phyloP scores from a whole-genome alignment of 768 basidiomycete genomes.

The Clitopilus passeckerianus region DNA sequence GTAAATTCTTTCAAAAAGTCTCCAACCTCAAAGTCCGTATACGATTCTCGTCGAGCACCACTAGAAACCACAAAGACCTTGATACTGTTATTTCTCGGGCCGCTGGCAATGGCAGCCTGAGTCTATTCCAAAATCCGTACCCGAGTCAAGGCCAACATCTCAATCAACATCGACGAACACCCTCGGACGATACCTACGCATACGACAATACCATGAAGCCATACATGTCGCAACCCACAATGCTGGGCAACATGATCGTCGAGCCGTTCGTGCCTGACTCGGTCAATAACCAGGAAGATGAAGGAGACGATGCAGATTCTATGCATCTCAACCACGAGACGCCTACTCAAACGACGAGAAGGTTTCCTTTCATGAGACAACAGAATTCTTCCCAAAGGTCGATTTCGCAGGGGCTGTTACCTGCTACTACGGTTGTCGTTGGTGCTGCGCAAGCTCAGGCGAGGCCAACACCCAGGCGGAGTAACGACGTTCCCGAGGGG shows the following conservation, averaged over 20 bases:
- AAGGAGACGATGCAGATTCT: conserved; percentile 14
- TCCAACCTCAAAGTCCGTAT: conserved; percentile 29
- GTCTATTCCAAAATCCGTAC: conserved; percentile 8
- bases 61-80: conserved; percentile 19
- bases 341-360: not conserved
- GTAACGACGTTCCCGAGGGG: not conserved
- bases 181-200: conserved; percentile 7
- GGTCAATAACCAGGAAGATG: conserved; percentile 11
- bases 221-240: conserved; percentile 42
- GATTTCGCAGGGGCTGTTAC: not conserved
- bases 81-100: conserved; percentile 11
- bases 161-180: conserved; percentile 24
- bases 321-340: not conserved
- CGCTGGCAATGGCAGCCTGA: not conserved
- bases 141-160: conserved; percentile 5
- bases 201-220: conserved; percentile 30
- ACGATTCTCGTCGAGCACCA: conserved; percentile 16
- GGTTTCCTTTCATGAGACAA: not conserved
- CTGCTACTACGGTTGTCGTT: not conserved
- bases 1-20: conserved; percentile 34
- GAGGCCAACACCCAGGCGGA: not conserved
- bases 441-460: not conserved
- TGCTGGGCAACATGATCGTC: conserved; percentile 16
- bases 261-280: conserved; percentile 11
- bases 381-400: not conserved